Conservation (phyloP, 495 filamentous ascomycete species). For the Haplographium delicatum region DNA sequence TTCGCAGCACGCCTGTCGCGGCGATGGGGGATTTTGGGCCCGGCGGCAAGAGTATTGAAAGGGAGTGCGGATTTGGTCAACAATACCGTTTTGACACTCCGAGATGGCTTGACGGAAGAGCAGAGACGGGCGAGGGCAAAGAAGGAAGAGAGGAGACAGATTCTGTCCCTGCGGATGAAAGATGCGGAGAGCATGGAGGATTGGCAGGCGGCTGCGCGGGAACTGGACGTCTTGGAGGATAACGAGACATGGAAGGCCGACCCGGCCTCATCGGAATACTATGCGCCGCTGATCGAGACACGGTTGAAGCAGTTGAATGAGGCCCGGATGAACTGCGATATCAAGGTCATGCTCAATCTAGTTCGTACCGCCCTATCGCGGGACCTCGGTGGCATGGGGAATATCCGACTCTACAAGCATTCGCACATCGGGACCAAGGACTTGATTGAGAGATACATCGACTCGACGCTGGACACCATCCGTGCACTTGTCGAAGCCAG, state of each 20-base stretch:
- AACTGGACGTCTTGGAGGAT: constrained; percentile 75
- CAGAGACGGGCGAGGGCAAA: constrained; percentile 45
- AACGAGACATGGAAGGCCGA: constrained; percentile 77
- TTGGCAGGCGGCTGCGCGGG: constrained; percentile 65
- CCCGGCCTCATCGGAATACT: constrained; percentile 52
- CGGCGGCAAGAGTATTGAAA: constrained; percentile 17
- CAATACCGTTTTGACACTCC: constrained; percentile 43
- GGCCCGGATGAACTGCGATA: constrained; percentile 68
- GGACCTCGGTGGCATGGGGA: constrained; percentile 80
- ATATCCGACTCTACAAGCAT: constrained; percentile 75
- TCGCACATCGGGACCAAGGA: constrained; percentile 82
- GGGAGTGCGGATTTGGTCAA: constrained; percentile 26
- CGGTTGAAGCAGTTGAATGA: constrained; percentile 70
- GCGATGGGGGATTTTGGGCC: constrained; percentile 14
- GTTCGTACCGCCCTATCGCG: constrained; percentile 77
- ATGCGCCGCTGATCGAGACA: constrained; percentile 58
- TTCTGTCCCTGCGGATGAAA: constrained; percentile 57
- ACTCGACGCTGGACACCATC: constrained; percentile 68
- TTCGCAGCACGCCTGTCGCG: neutral
- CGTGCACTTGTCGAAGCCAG: constrained; percentile 61
- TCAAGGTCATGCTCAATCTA: constrained; percentile 70
- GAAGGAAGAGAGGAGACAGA: constrained; percentile 54
- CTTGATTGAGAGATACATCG: constrained; percentile 82
- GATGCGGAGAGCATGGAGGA: constrained; percentile 57
- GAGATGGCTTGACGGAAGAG: constrained; percentile 51